These are phyloP conservation scores for Eutypa lata DNA, from an alignment of 2,329 filamentous ascomycete species.

Conservation along the genomic window DNA sequence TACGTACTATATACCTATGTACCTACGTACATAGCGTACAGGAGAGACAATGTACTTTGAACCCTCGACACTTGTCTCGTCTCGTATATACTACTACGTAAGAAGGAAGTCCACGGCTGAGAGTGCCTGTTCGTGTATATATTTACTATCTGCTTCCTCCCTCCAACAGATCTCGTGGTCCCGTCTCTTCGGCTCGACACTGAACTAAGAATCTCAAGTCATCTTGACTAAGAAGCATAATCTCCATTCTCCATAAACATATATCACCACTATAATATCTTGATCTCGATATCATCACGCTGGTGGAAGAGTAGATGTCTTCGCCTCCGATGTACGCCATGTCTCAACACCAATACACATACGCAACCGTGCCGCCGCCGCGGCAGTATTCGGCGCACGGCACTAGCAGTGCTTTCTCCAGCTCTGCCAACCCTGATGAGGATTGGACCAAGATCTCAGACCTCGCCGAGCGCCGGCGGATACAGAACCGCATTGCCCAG, in stretches of 20 bases:
- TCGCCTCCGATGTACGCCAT: constrained; percentile 38
- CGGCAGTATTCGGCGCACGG: constrained; percentile 70
- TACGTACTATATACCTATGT: background rate
- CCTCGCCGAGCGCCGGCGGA: constrained; percentile 86
- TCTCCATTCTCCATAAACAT: background rate
- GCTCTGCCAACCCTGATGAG: constrained; percentile 91
- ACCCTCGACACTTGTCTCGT: background rate
- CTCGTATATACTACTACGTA: background rate
- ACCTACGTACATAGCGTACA: background rate
- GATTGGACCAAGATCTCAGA: constrained; percentile 99
- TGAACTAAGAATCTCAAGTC: constrained; percentile 2
- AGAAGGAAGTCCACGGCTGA: background rate
- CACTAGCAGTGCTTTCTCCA: constrained; percentile 92
- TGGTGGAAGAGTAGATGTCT: background rate
- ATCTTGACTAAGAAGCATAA: constrained; percentile 1
- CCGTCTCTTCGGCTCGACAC: background rate
- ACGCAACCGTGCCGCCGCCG: constrained; percentile 39
- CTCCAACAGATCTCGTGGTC: background rate
- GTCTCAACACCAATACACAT: constrained; percentile 41
- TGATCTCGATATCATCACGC: constrained; percentile 4
- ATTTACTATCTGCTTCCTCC: background rate
- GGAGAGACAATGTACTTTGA: background rate
- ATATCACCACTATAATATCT: constrained; percentile 1
- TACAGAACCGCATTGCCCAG: constrained; percentile 97
- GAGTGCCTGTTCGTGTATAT: background rate